Conservation (phyloP, 192 early-diverging fungal genomes). For the Mortierella antarctica region DNA sequence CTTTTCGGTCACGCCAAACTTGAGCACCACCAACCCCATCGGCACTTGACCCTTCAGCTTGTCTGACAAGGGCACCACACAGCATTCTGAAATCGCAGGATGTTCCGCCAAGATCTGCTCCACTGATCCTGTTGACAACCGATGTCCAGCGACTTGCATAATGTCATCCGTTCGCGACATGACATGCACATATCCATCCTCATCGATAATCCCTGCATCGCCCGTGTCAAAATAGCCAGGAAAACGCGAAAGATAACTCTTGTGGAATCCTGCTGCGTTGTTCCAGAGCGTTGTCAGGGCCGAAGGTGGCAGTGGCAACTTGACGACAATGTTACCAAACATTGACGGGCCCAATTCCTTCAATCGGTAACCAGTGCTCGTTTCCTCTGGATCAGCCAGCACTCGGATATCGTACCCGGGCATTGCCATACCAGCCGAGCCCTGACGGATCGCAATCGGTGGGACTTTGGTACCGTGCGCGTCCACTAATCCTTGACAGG, state of each 20-base stretch:
- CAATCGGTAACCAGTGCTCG: slow-evolving; percentile 3
- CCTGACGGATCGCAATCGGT: slow-evolving; percentile 61
- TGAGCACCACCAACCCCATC: slow-evolving; percentile 69
- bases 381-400: slow-evolving; percentile 62
- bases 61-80: slow-evolving; percentile 74
- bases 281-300: slow-evolving; percentile 84
- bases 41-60: slow-evolving; percentile 76
- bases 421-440: slow-evolving; percentile 82
- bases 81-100: slow-evolving; percentile 71
- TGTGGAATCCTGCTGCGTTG: slow-evolving; percentile 75
- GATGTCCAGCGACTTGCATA: slow-evolving; percentile 90
- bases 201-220: slow-evolving; percentile 84
- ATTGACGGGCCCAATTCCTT: slow-evolving; percentile 62
- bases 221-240: slow-evolving; percentile 87
- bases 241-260: slow-evolving; percentile 80
- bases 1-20: slow-evolving; percentile 30
- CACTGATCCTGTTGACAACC: slow-evolving; percentile 81
- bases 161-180: slow-evolving; percentile 81
- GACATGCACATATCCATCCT: slow-evolving; percentile 77
- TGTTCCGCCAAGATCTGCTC: slow-evolving; percentile 81
- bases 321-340: slow-evolving; percentile 82
- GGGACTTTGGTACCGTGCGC: slow-evolving; percentile 45
- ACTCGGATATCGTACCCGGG: slow-evolving; percentile 83
- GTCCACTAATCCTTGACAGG: slow-evolving; percentile 66
- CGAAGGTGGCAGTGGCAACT: slow-evolving; percentile 84